Conservation (phyloP, 1,284 basidiomycete genomes). For the Neolentinus lepideus region DNA sequence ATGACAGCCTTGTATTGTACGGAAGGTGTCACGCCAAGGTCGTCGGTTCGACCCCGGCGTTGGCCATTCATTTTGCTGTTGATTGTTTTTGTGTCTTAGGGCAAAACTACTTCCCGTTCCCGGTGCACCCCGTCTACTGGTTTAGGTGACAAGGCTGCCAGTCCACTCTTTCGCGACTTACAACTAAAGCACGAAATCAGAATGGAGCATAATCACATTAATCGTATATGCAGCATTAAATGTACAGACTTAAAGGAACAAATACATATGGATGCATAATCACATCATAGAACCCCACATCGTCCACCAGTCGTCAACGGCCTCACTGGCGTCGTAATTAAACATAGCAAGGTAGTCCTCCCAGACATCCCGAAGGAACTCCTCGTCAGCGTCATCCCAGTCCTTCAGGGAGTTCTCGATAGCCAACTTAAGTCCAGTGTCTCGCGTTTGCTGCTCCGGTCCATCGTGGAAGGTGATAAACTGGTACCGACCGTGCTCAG, state of each 20-base stretch:
- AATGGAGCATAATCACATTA: not conserved
- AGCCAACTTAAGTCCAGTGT: slow-evolving; percentile 7
- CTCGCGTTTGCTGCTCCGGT: slow-evolving; percentile 11
- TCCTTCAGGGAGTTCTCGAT: not conserved
- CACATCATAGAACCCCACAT: slow-evolving; percentile 3
- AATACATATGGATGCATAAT: not conserved
- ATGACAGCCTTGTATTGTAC: no score
- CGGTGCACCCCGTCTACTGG: no score
- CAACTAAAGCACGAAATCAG: no score
- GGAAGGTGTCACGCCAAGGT: slow-evolving; percentile 3
- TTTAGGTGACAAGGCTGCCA: no score
- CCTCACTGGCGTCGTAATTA: slow-evolving; percentile 11
- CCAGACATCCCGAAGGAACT: slow-evolving; percentile 10
- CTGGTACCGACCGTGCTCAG: slow-evolving; percentile 12
- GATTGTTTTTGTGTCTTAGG: not conserved
- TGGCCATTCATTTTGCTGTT: not conserved
- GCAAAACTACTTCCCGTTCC: no score
- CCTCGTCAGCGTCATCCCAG: slow-evolving; percentile 13
- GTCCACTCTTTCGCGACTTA: no score
- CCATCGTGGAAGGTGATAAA: slow-evolving; percentile 12
- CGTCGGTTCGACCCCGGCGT: slow-evolving; percentile 4
- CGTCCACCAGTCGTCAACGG: slow-evolving; percentile 8
- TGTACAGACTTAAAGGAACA: not conserved
- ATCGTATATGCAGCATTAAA: not conserved
- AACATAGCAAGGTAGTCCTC: slow-evolving; percentile 12